Base-by-base conservation (phyloP, 75 land plant genomes). In the Ceratopteris richardii region DNA sequence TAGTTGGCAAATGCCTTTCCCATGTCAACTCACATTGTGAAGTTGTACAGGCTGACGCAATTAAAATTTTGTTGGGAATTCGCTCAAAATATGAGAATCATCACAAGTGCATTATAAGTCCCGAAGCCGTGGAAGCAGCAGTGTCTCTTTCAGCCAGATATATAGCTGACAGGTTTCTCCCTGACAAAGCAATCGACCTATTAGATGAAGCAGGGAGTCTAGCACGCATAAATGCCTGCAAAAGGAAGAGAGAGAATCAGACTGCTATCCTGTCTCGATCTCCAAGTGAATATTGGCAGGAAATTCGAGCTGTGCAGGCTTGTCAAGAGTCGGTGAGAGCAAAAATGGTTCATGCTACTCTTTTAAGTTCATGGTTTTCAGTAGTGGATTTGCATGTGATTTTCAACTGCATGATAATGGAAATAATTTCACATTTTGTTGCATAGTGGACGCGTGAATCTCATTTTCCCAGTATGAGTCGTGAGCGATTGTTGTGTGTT, bases 181-280 rank as follows among this genome's bases (percentile, higher is more conserved):
- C 98, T 53, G 98, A 93, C 65, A 93, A 93, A 71, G 98, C 98
- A 0, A 93, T 93, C 70, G 98, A 88, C 68, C 74, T 93, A 41
- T 66, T 93, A 58, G 98, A 93, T 64, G 98, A 93, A 54, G 98
- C 95, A 23, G 98, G 98, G 19, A 86, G 91, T 57, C 75, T 77
- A 40, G 98, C 91, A 29, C 83, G 84, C 40, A 92, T 92, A 31
- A 78, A 93, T 64, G 66, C 87, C 25, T 85, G 28, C 59, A 85
- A 72, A 65, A 80, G 60, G 61, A 78, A 61, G 61, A 85, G 70
- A 60, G 84, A 85, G 66, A 60, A 58, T n/a, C 79, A 73, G 64
- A 66, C 66, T 20, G 39, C 54, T 50, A 77, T 89, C 60, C 80
- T 93, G 29, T 73, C 81, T 24, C 80, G 73, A 58, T 64, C 82